Base-by-base conservation (phyloP, 768 basidiomycete genomes). In the Lactarius tabidus region DNA sequence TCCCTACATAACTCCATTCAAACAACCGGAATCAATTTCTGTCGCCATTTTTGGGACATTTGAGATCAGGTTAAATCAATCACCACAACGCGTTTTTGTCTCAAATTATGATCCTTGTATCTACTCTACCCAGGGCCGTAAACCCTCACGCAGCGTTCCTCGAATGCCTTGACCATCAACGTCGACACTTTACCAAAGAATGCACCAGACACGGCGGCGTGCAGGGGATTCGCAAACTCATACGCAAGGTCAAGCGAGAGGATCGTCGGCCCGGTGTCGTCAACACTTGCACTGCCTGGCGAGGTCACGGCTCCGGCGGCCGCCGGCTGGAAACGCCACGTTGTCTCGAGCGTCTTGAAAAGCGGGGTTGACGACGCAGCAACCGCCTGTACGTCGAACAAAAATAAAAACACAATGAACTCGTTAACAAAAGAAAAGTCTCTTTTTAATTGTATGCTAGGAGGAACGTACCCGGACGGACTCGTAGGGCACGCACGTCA, bases 141-240 rank as follows among this genome's bases (percentile, higher is more conserved):
- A 6, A 96, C 79, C 58, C 82, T 78, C 62, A 80, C 53, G 74
- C 93, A 96, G 31, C 95, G 83, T 68, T 88, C 81, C 77, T 98
- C 95, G 70, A 99, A 99, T 1, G 95, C 95, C 60, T 88, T 79
- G 28, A 98, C 88, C 93, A 97, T 98, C 76, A 89, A 81, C 69
- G 84, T 85, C 3, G 91, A 91, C 6, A 97, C 88, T 72, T 90
- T 86, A 10, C 90, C 90, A 73, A 98, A 92, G 74, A 98, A 94
- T 3, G 86, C 79, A 26, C 87, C 82, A 5, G 92, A 91, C n/a
- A 95, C 81, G 6, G 86, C 82, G 2, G 92, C 89, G 73, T 98
- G 88, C 35, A 95, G 70, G 0, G 94, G 95, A 71, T 87, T 95
- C 54, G 90, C 83, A 73, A 98, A 98, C 29, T 90, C 85, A 75